Percentiles rank a stretch among this genome's conserved stretches.
Conservation (phyloP, 768 basidiomycete species). For the Leccinum barrowsii region DNA sequence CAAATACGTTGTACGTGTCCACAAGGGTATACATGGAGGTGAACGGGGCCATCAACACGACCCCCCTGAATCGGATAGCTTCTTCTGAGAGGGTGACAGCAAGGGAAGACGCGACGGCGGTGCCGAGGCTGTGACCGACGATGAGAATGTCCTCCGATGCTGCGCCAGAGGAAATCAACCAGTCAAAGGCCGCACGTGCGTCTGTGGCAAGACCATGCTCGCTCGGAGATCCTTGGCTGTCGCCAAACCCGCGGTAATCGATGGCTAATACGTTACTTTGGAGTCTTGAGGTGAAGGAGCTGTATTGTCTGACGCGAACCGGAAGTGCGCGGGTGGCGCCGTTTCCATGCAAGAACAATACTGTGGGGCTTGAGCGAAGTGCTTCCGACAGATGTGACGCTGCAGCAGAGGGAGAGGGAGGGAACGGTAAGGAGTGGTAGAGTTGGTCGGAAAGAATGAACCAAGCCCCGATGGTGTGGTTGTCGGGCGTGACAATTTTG, state of each 20-base stretch:
- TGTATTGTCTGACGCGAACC: slow-evolving; percentile 67
- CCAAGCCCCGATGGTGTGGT: slow-evolving; percentile 82
- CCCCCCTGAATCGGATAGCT: slow-evolving; percentile 39
- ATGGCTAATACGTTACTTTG: slow-evolving; percentile 75
- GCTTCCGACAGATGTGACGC: slow-evolving; percentile 49
- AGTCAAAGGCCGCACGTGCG: slow-evolving; percentile 78
- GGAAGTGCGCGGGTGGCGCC: slow-evolving; percentile 71
- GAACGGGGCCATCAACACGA: slow-evolving; percentile 55
- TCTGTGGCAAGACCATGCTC: slow-evolving; percentile 72
- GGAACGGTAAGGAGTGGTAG: slow-evolving; percentile 48
- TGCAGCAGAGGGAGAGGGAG: slow-evolving; percentile 34
- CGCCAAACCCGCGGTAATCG: slow-evolving; percentile 92
- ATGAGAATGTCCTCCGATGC: slow-evolving; percentile 59
- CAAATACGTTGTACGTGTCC: slow-evolving; percentile 64
- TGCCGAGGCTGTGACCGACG: slow-evolving; percentile 87
- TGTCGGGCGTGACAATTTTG: slow-evolving; percentile 68
- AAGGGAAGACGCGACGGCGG: slow-evolving; percentile 63
- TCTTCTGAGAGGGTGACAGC: slow-evolving; percentile 46
- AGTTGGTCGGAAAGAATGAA: slow-evolving; percentile 68
- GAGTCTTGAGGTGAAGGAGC: slow-evolving; percentile 60
- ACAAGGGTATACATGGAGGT: slow-evolving; percentile 56
- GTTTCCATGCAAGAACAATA: slow-evolving; percentile 95
- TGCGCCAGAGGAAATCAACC: slow-evolving; percentile 61
- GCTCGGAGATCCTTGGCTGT: slow-evolving; percentile 76
- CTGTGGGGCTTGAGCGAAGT: slow-evolving; percentile 57